Evolutionary conservation across 108 stramenopile genomes (phyloP), one percentile per base, ranked within the genome.

Genomic region (Pinguiococcus pyrenoidosus): DNA sequence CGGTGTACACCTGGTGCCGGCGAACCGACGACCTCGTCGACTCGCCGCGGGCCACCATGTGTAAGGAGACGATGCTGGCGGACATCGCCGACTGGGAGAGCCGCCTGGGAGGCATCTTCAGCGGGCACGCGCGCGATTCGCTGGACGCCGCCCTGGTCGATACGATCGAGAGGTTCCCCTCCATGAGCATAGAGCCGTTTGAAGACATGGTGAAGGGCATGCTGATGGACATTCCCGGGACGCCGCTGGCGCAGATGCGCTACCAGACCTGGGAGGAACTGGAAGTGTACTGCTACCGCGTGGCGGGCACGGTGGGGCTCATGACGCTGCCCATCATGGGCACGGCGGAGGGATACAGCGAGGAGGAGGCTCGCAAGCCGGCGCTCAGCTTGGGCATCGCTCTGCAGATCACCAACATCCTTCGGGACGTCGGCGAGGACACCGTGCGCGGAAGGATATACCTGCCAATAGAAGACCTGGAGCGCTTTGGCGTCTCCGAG

Each of bases 1-100:
- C 89, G 8, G 71, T 95, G 16, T 95, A 95, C 61, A 89, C 89
- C 13, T 95, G 92, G 92, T 95, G 92, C 56, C 77, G 92, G 14
- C 71, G 92, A 13, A 95, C 92, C 2, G 92, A 95, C 68, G 92
- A 95, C 57, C 85, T 95, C 35, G 92, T 94, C 8, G 92, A 94
- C 72, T 83, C 86, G 3, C 88, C 87, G 1, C 69, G 87, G 7
- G 79, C 83, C 33, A 64, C 74, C 39, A 54, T 74, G 38, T 76
- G 67, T 16, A 77, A 70, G 47, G 49, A 49, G 29, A 43, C 26
- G 32, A 56, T 44, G 29, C 10, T 35, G 34, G 34, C 34, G 18
- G 90, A 92, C 54, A 46, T 92, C 40, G 58, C 64, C 17, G 52
- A 64, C 9, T 91, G 89, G 92, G 78, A 85, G 39, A 62, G 78